A percentile compares a stretch with the other conserved stretches of the same genome.
Evolutionary conservation across 139 green algal species (phyloP).

Genomic region (Mychonastes homosphaera): DNA sequence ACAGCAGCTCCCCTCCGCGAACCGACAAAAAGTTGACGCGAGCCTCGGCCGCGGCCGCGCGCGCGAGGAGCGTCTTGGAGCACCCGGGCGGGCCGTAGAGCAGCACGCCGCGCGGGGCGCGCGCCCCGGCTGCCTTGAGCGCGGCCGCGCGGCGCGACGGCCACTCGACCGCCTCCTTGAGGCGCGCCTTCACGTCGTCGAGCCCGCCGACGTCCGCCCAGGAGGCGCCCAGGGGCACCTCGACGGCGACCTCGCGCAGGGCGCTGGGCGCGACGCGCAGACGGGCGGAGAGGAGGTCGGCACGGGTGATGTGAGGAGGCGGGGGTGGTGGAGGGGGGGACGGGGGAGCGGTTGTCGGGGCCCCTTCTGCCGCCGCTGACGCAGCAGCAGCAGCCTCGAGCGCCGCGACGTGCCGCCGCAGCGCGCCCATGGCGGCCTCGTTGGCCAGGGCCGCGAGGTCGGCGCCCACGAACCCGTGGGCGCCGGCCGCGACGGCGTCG

Average conservation of each 20-base stretch:
- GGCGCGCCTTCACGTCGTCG: constrained; percentile 47
- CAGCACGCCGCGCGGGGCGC: constrained; percentile 53
- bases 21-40: constrained; percentile 61
- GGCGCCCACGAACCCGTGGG: constrained; percentile 69
- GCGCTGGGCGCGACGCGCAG: constrained; percentile 38
- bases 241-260: constrained; percentile 43
- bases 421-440: constrained; percentile 55
- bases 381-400: neutral
- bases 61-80: constrained; percentile 75
- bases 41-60: constrained; percentile 53
- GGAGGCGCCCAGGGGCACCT: constrained; percentile 28
- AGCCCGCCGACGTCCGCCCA: constrained; percentile 72
- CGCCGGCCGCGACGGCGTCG: constrained; percentile 34
- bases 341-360: constrained; percentile 9
- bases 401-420: constrained; percentile 21
- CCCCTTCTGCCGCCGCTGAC: neutral
- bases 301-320: constrained; percentile 22
- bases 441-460: constrained; percentile 68
- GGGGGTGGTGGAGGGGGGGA: constrained; percentile 25
- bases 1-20: constrained; percentile 49
- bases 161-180: constrained; percentile 63
- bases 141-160: constrained; percentile 23
- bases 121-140: constrained; percentile 31
- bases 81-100: constrained; percentile 64
- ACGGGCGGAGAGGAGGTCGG: constrained; percentile 30